These are phyloP conservation scores for Macrolepiota albuminosa DNA, from an alignment of 768 basidiomycete species.

Conservation along the genomic window DNA sequence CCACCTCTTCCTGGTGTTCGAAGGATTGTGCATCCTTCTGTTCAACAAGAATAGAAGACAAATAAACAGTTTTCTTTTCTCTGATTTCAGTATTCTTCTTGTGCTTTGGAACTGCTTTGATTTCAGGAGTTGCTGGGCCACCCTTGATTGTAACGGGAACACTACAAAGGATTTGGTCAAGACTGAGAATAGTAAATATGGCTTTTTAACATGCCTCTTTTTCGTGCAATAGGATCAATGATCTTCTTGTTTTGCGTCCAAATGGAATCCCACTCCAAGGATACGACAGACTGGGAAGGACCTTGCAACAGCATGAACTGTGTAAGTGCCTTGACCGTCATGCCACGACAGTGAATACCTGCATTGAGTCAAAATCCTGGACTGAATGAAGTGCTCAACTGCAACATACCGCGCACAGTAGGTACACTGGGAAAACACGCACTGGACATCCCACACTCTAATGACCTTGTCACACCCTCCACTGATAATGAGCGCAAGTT, in stretches of 20 bases:
- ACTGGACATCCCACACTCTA: no score
- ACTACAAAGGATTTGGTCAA: no score
- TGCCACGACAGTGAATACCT: slow-evolving; percentile 92
- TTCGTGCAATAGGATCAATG: no score
- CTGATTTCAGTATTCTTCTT: slow-evolving; percentile 96
- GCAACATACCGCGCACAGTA: slow-evolving; percentile 80
- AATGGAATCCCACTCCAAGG: slow-evolving; percentile 83
- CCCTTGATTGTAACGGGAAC: no score
- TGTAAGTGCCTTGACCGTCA: slow-evolving; percentile 93
- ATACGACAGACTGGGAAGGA: slow-evolving; percentile 89
- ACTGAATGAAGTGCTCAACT: neutral
- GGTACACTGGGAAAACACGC: slow-evolving; percentile 73
- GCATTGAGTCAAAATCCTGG: neutral
- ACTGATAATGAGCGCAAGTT: no score
- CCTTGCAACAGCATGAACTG: slow-evolving; percentile 97
- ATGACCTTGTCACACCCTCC: no score
- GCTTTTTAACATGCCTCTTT: no score
- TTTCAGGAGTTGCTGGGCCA: no score
- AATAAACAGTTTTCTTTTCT: slow-evolving; percentile 83
- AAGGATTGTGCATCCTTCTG: slow-evolving; percentile 92
- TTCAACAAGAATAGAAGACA: slow-evolving; percentile 76
- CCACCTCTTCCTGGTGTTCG: slow-evolving; percentile 96
- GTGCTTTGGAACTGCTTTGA: slow-evolving; percentile 44
- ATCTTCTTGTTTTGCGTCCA: no score
- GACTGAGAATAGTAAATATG: no score